Evolutionary conservation across 768 basidiomycete species (phyloP).

Genomic region (Amyloporia xantha): DNA sequence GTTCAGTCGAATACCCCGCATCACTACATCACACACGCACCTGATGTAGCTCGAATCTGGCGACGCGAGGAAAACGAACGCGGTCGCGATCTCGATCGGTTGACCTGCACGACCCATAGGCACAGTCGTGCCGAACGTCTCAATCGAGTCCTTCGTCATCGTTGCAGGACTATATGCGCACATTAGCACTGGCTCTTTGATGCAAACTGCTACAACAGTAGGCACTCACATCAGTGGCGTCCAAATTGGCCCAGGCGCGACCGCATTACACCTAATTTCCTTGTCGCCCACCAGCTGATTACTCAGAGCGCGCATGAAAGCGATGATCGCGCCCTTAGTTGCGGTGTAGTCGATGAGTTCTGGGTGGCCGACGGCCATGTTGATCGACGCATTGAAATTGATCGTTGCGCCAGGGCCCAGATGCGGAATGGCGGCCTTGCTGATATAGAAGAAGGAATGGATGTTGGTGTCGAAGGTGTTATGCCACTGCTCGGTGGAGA

Average conservation of each 20-base stretch:
- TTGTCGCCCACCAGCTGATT: constrained; percentile 46
- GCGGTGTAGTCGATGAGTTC: constrained; percentile 48
- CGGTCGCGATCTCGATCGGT: constrained; percentile 44
- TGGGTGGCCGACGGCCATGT: constrained; percentile 37
- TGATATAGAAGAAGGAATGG: constrained; percentile 41
- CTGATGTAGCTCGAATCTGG: constrained; percentile 41
- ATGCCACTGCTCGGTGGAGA: constrained; percentile 37
- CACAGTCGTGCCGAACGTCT: constrained; percentile 25
- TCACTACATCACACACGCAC: constrained; percentile 8
- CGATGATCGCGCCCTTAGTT: constrained; percentile 48
- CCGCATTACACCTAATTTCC: constrained; percentile 35
- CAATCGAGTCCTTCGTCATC: constrained; percentile 29
- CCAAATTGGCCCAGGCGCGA: constrained; percentile 41
- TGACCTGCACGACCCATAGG: constrained; percentile 45
- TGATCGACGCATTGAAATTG: constrained; percentile 39
- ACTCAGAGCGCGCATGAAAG: constrained; percentile 39
- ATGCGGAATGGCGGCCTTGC: constrained; percentile 39
- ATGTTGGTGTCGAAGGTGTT: constrained; percentile 34
- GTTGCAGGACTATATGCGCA: constrained; percentile 21
- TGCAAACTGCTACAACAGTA: not conserved
- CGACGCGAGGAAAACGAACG: constrained; percentile 42
- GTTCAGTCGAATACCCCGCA: not conserved
- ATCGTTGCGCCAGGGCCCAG: constrained; percentile 35
- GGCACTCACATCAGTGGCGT: constrained; percentile 36
- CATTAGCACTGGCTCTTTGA: too few species aligned